A percentile compares a stretch with the other conserved stretches of the same genome.
phyloP scores from a whole-genome alignment of 2,329 filamentous ascomycete species.

The Fusarium falciforme region DNA sequence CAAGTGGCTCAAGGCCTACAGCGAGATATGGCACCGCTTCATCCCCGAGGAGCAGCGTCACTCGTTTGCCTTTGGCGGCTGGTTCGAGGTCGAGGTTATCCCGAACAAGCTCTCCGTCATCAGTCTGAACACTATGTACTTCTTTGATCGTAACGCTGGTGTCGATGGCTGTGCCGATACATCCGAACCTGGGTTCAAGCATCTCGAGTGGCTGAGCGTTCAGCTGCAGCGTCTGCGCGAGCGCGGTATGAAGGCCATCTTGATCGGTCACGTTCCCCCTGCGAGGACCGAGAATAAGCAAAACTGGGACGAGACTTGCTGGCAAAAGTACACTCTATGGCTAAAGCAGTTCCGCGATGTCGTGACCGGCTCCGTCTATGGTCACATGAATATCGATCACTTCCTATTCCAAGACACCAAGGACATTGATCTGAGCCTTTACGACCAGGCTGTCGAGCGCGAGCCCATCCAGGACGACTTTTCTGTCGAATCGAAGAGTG shows the following conservation, averaged over 20 bases:
- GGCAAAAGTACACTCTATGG: constrained; percentile 97
- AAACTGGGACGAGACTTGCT: constrained; percentile 96
- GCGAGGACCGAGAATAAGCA: constrained; percentile 86
- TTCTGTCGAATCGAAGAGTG: constrained; percentile 67
- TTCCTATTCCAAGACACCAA: constrained; percentile 91
- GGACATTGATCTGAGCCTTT: constrained; percentile 72
- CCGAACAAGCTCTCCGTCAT: constrained; percentile 87
- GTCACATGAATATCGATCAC: constrained; percentile 99
- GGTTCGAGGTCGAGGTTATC: constrained; percentile 94
- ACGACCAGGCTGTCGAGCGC: constrained; percentile 39
- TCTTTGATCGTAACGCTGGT: constrained; percentile 92
- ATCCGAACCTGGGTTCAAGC: constrained; percentile 88
- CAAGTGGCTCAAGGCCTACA: constrained; percentile 82
- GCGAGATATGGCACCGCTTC: constrained; percentile 83
- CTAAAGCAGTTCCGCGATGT: constrained; percentile 91
- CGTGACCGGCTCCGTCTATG: constrained; percentile 81
- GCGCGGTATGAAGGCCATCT: constrained; percentile 90
- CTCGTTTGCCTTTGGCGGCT: constrained; percentile 90
- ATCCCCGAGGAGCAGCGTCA: constrained; percentile 94
- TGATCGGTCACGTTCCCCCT: constrained; percentile 94
- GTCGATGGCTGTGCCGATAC: constrained; percentile 87
- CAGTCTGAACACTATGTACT: constrained; percentile 96
- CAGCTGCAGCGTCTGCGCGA: constrained; percentile 86
- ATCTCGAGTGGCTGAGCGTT: constrained; percentile 94
- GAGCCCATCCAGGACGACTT: constrained; percentile 63